Conservation (phyloP, 2,329 filamentous ascomycete genomes). For the Fusarium nelsonii region DNA sequence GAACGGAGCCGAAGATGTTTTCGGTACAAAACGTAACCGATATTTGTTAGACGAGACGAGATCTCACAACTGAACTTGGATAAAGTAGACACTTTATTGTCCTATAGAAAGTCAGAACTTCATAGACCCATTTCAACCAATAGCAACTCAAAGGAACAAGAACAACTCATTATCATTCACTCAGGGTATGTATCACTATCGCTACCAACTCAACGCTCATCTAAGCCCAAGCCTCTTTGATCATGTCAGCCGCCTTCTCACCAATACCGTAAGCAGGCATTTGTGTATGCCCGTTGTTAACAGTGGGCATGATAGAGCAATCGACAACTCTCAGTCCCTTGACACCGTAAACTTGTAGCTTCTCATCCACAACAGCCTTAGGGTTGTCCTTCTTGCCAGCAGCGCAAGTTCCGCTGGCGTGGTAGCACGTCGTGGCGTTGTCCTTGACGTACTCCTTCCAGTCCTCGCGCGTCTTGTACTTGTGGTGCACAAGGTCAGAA, state of each 20-base stretch:
- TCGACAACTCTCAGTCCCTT: constrained; percentile 66
- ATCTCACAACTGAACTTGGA: too few relatives aligned
- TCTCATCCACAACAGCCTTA: constrained; percentile 66
- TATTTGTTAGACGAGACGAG: background rate
- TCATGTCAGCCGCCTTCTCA: constrained; percentile 63
- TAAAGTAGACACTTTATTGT: background rate
- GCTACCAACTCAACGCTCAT: background rate
- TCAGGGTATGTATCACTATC: background rate
- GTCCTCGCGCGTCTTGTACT: constrained; percentile 61
- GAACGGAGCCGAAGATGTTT: background rate
- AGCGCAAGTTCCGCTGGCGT: constrained; percentile 49
- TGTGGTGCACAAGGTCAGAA: constrained; percentile 62
- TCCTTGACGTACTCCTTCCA: constrained; percentile 69
- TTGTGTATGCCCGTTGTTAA: constrained; percentile 64
- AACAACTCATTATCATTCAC: constrained; percentile 2
- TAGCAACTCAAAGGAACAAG: background rate
- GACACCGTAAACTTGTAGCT: constrained; percentile 65
- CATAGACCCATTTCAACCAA: background rate
- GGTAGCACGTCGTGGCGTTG: constrained; percentile 68
- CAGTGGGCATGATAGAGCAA: constrained; percentile 63
- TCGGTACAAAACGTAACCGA: background rate
- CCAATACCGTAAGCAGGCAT: constrained; percentile 70
- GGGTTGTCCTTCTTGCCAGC: constrained; percentile 59
- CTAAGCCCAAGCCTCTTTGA: constrained; percentile 55
- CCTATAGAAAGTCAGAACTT: background rate